Base-by-base conservation (phyloP, 495 filamentous ascomycete genomes). In the Cercophora scortea region DNA sequence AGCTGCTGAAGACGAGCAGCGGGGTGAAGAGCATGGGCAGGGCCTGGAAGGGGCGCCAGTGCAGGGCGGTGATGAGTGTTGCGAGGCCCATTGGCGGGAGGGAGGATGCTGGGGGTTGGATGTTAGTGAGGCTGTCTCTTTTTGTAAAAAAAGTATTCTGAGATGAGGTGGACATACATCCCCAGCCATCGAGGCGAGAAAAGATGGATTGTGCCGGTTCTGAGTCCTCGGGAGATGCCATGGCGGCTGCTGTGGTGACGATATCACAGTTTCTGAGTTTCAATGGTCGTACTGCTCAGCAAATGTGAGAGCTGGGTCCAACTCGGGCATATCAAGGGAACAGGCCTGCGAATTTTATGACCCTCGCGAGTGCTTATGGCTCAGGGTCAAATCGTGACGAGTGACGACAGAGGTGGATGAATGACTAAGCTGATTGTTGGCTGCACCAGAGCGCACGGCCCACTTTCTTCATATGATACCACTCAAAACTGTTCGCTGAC, bases 11-110 rank as follows among this genome's bases (percentile, higher is more conserved):
- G 50, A 94, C 76, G n/a, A 96, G 80, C 51, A 90, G 72, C 0
- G 90, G 87, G 35, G 89, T 78, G 72, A 96, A 89, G 58, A 89
- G 71, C 75, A 94, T 82, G 2, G 89, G 88, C 1, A 93, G 72
- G 11, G 75, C 57, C 60, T 87, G 86, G 63, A 86, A 79, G 7
- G 90, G 90, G 7, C 86, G 87, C 50, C 77, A 70, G 69, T 90
- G 83, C 55, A 91, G 86, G 17, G 88, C 81, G 6, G 83, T 79
- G 54, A 94, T 82, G 45, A 95, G 80, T 10, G 88, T 85, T 41
- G 89, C 88, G 42, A 92, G 84, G 15, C 86, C 71, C 33, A 84
- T 86, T 7, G 90, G 82, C 12, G 90, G 86, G 32, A 95, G 72
- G 34, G 90, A 78, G 54, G 86, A 86, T 72, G 87, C 90, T 96